phyloP scores from a whole-genome alignment of 2,329 filamentous ascomycete genomes.

The Pyrenochaeta sp. region DNA sequence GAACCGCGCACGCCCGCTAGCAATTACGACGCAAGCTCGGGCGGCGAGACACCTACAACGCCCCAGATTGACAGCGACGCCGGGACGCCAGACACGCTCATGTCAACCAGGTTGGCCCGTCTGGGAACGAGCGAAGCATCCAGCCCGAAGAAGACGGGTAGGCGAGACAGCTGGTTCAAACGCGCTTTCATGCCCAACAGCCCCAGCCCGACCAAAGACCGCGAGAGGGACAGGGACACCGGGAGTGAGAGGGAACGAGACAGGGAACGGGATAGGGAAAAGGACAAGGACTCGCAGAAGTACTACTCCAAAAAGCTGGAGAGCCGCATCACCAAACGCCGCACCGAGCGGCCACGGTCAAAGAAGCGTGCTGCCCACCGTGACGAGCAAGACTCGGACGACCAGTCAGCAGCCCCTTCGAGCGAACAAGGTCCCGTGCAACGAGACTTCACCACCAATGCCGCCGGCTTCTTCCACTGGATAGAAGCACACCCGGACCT shows the following conservation, averaged over 20 bases:
- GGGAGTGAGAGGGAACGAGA: too few relatives aligned
- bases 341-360: constrained; percentile 25
- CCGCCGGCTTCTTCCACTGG: constrained; percentile 65
- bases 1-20: constrained; percentile 42
- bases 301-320: constrained; percentile 49
- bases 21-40: constrained; percentile 55
- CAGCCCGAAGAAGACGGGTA: constrained; percentile 42
- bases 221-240: constrained; percentile 38
- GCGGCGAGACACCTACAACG: constrained; percentile 58
- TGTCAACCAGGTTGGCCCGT: constrained; percentile 37
- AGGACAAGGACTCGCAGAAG: constrained; percentile 38
- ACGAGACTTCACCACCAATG: constrained; percentile 31
- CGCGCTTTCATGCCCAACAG: constrained; percentile 29
- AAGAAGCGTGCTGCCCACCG: constrained; percentile 31
- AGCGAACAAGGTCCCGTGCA: constrained; percentile 12
- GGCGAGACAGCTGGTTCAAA: constrained; percentile 42
- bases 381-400: constrained; percentile 37
- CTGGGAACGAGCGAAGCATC: constrained; percentile 31
- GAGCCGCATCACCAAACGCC: constrained; percentile 47
- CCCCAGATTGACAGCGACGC: constrained; percentile 54
- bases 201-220: constrained; percentile 51
- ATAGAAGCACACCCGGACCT: constrained; percentile 71
- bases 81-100: constrained; percentile 50
- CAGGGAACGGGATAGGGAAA: constrained; percentile 26
- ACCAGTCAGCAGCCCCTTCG: constrained; percentile 4